Conservation (phyloP, 106 monocot genomes). For the Acorus calamus region DNA sequence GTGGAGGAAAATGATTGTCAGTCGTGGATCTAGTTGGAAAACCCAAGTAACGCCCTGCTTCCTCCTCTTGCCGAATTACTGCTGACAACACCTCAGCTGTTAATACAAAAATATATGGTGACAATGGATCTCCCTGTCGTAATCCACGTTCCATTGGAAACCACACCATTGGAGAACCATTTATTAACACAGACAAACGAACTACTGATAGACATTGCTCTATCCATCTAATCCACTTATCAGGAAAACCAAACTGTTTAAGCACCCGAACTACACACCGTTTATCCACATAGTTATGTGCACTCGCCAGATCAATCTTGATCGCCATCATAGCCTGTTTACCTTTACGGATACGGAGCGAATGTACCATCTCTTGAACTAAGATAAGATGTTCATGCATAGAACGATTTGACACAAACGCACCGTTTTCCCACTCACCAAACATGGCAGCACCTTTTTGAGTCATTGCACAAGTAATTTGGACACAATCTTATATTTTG, state of each 20-base stretch:
- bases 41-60: no score
- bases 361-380: not conserved
- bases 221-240: not conserved
- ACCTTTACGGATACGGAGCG: not conserved
- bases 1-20: no score
- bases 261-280: not conserved
- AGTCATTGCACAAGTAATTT: not conserved
- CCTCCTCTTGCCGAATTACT: no score
- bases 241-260: not conserved
- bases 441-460: not conserved
- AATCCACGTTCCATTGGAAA: no score
- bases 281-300: not conserved
- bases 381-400: not conserved
- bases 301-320: not conserved
- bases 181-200: no score
- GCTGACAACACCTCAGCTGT: no score
- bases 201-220: no score
- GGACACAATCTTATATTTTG: not conserved
- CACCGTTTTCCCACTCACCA: not conserved
- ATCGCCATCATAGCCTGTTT: not conserved
- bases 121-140: no score
- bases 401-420: not conserved
- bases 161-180: no score
- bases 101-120: no score
- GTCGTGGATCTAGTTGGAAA: no score